phyloP scores from a whole-genome alignment of 108 stramenopile species.

The Pseudonitzschia pungens region DNA sequence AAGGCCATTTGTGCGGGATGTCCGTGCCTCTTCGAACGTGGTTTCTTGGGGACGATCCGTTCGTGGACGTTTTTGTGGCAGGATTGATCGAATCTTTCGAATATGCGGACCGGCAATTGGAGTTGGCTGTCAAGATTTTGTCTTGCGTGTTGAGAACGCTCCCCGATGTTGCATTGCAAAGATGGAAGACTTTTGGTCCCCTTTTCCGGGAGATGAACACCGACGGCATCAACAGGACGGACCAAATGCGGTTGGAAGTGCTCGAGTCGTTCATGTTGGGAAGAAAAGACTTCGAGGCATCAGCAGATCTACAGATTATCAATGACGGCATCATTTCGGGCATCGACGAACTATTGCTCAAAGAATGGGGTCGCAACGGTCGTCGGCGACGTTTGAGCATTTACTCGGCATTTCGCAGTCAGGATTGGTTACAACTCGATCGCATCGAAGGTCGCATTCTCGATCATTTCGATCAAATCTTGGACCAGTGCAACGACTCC shows the following conservation, averaged over 20 bases:
- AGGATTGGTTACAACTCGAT: conserved; percentile 56
- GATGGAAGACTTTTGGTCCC: conserved; percentile 11
- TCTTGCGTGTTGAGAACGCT: conserved; percentile 25
- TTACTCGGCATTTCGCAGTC: conserved; percentile 38
- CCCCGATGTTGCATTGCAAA: conserved; percentile 18
- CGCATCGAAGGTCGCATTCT: neutral
- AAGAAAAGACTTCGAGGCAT: conserved; percentile 23
- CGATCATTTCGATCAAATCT: conserved; percentile 33
- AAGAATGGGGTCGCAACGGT: neutral
- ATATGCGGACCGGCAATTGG: neutral
- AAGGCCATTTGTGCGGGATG: conserved; percentile 24
- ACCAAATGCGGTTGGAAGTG: neutral
- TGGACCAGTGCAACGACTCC: conserved; percentile 42
- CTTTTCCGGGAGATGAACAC: neutral
- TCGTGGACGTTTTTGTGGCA: conserved; percentile 2
- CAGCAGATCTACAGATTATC: neutral
- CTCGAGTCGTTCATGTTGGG: conserved; percentile 29
- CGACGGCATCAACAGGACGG: neutral
- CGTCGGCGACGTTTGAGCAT: conserved; percentile 31
- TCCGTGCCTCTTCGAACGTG: conserved; percentile 15
- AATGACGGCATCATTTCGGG: neutral
- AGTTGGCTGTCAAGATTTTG: conserved; percentile 7
- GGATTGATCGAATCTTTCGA: conserved; percentile 6
- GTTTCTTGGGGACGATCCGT: conserved; percentile 7
- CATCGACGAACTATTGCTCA: neutral